These are phyloP conservation scores for Fusarium burgessii DNA, from an alignment of 2,329 filamentous ascomycete genomes.

Conservation along the genomic window DNA sequence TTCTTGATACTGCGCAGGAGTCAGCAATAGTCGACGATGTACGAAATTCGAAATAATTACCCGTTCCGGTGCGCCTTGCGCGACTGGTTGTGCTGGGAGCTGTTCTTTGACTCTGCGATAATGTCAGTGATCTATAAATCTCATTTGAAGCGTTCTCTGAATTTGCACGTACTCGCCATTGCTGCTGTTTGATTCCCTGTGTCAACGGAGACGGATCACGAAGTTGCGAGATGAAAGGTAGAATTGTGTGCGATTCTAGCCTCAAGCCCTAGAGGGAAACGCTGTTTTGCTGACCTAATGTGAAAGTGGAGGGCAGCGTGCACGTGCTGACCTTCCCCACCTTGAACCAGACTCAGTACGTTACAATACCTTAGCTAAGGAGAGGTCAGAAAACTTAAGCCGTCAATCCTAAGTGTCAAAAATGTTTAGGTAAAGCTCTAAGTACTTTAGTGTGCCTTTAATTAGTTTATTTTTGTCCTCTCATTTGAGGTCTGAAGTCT, in stretches of 20 bases:
- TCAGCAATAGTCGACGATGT: slow-evolving; percentile 29
- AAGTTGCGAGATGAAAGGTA: slow-evolving; percentile 45
- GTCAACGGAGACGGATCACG: slow-evolving; percentile 46
- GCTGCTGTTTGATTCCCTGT: slow-evolving; percentile 51
- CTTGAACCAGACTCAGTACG: background rate
- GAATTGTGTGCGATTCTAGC: slow-evolving; percentile 48
- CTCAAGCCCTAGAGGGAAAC: slow-evolving; percentile 47
- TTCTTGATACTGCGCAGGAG: slow-evolving; percentile 90
- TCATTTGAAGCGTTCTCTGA: background rate
- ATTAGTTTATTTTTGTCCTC: too few species aligned
- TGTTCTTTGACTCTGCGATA: slow-evolving; percentile 96
- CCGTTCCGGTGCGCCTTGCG: slow-evolving; percentile 99
- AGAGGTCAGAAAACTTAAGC: too few species aligned
- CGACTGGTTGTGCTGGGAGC: slow-evolving; percentile 98
- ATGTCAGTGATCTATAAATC: slow-evolving; percentile 33
- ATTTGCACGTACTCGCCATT: slow-evolving; percentile 56
- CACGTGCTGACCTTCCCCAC: slow-evolving; percentile 16
- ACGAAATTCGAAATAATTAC: slow-evolving; percentile 66
- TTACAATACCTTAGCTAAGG: too few species aligned
- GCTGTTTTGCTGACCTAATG: slow-evolving; percentile 39
- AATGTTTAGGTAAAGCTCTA: too few species aligned
- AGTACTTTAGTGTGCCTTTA: too few species aligned
- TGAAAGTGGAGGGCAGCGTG: slow-evolving; percentile 7
- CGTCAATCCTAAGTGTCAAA: too few species aligned
- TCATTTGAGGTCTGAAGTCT: too few species aligned